Evolutionary conservation across 768 basidiomycete species (phyloP).

Genomic region (Leucocoprinus sp.): DNA sequence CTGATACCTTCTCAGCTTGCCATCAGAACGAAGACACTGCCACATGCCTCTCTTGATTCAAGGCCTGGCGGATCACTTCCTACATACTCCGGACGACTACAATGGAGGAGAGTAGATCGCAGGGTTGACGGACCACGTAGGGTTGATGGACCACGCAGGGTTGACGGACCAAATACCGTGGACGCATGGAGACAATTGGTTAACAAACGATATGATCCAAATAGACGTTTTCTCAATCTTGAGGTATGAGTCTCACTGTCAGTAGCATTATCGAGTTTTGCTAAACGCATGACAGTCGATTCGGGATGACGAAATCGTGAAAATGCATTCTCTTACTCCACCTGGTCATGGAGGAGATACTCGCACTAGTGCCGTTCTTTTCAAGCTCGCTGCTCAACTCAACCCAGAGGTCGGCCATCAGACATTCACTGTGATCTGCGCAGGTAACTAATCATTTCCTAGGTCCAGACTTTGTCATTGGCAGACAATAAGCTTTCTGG

Average conservation of each 20-base stretch:
- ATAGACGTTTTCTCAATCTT: conserved; percentile 67
- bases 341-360: conserved; percentile 61
- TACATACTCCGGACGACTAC: conserved; percentile 42
- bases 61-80: conserved; percentile 60
- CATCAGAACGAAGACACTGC: conserved; percentile 21
- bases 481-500: conserved; percentile 65
- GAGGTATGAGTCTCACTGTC: conserved; percentile 48
- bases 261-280: conserved; percentile 13
- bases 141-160: too few species aligned
- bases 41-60: conserved; percentile 38
- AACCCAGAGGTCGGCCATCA: conserved; percentile 51
- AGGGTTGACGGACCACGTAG: too few species aligned
- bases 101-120: conserved; percentile 34
- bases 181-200: conserved; percentile 76
- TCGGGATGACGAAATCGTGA: conserved; percentile 67
- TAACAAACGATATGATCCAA: conserved; percentile 61
- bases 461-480: conserved; percentile 79
- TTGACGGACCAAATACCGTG: conserved; percentile 31
- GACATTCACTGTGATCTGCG: conserved; percentile 3
- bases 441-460: conserved; percentile 10
- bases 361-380: conserved; percentile 74
- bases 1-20: conserved; percentile 27
- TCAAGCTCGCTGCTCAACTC: conserved; percentile 77
- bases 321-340: conserved; percentile 58
- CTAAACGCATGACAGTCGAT: conserved; percentile 47